Evolutionary conservation across 2,329 filamentous ascomycete species (phyloP), one percentile per base, ranked within the genome.

Genomic region (Verticillium zaregamsianum): DNA sequence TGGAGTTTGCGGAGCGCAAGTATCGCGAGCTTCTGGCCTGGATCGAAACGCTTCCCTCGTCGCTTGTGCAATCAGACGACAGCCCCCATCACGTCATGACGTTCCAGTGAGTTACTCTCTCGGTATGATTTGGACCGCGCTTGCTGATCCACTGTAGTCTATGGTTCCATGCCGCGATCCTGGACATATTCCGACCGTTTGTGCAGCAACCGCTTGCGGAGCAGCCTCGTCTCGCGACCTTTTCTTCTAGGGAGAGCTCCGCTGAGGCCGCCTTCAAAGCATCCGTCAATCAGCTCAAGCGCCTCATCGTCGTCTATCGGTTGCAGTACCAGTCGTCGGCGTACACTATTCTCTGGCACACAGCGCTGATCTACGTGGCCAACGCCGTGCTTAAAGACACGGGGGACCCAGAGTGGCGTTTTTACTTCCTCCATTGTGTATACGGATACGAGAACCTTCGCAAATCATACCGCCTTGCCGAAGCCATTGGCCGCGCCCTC

Each of bases 321-420:
- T 66, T 68, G 20, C 68, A 69, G 3, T 71, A 76, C 54, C 59
- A 65, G 8, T 71, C 70, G 8, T 75, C 76, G 2, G 66, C 69
- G 1, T 76, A 73, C 59, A 73, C 74, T 1, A 71, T 79, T 8
- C 66, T 79, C 2, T 80, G 76, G 76, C 74, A 79, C 57, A 77
- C 69, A 3, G 76, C 73, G 2, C 65, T 79, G 23, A 71, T 75
- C 2, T 78, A 78, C 39, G 68, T 79, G 0, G 68, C 72, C 5
- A 79, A 79, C 37, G 75, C 73, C 4, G 70, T 78, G 14, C 64
- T 78, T 0, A 66, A 68, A 17, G 66, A 70, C 12, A 69, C 65
- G 1, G 61, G 67, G 3, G 69, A 76, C 12, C 64, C 69, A 0
- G 63, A 74, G 11, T 74, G 71, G 70, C 70, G 68, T 14, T 69